Percentiles rank a stretch among this genome's conserved stretches.
Conservation (phyloP, 1,139 yeast genomes). For the Kodamaea alishanica region DNA sequence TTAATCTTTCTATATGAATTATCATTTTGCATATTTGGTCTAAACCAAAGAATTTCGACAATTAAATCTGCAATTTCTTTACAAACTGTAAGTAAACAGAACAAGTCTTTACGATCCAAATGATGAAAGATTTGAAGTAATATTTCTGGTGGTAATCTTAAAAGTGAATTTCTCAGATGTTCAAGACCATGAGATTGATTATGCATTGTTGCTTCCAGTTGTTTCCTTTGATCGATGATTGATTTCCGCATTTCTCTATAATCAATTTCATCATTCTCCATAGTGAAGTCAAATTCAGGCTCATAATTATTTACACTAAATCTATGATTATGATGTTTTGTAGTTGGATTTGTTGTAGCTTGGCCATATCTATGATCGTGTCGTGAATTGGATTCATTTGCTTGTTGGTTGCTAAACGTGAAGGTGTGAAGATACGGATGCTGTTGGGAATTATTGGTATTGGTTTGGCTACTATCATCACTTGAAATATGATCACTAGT, state of each 20-base stretch:
- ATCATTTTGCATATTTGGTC: conserved; percentile 72
- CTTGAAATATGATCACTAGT: too few species aligned
- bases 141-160: conserved; percentile 78
- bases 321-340: too few species aligned
- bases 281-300: conserved; percentile 20
- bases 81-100: conserved; percentile 70
- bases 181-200: conserved; percentile 11
- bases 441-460: too few species aligned
- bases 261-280: conserved; percentile 38
- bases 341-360: too few species aligned
- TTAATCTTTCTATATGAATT: conserved; percentile 49
- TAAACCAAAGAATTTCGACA: conserved; percentile 81
- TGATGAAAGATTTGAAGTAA: conserved; percentile 66
- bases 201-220: conserved; percentile 13
- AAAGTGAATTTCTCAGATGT: conserved; percentile 36
- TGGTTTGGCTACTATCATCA: too few species aligned
- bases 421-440: too few species aligned
- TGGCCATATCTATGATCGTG: too few species aligned
- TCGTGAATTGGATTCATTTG: too few species aligned
- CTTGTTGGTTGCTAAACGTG: too few species aligned
- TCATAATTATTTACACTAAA: conserved; percentile 4
- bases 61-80: conserved; percentile 77
- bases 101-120: conserved; percentile 64
- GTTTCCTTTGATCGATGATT: conserved; percentile 21
- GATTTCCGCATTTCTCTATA: conserved; percentile 36